Evolutionary conservation across 2,329 filamentous ascomycete species (phyloP).

Genomic region (Neospermospora avenae): DNA sequence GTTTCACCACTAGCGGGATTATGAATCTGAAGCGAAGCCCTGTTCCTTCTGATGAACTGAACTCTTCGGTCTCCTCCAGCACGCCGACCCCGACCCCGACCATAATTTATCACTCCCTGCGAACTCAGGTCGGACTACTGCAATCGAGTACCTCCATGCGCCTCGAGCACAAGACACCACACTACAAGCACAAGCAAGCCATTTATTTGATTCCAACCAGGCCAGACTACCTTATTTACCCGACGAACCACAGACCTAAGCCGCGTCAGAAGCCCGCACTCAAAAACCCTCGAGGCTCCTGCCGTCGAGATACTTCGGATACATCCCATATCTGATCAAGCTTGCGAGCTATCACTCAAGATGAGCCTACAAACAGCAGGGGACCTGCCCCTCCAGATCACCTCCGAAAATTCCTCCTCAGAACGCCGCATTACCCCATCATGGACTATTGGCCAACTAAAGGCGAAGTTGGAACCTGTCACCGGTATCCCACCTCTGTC

Average conservation of each 20-base stretch:
- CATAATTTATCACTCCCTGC: too few relatives aligned
- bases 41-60: background rate
- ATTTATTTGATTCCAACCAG: background rate
- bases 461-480: conserved; percentile 84
- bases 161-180: conserved; percentile 1
- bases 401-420: conserved; percentile 72
- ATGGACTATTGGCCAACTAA: conserved; percentile 84
- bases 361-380: conserved; percentile 49
- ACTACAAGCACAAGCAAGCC: background rate
- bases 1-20: background rate
- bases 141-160: conserved; percentile 1
- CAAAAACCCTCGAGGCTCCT: conserved; percentile 3
- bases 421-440: conserved; percentile 90
- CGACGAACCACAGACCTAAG: conserved; percentile 3
- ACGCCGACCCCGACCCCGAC: too few relatives aligned
- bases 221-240: background rate
- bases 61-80: background rate
- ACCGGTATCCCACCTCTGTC: conserved; percentile 82
- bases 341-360: conserved; percentile 10
- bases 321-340: conserved; percentile 8
- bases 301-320: background rate
- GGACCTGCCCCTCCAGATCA: conserved; percentile 72
- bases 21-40: background rate
- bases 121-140: too few relatives aligned
- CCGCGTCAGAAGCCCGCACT: background rate